phyloP scores from a whole-genome alignment of 192 early-diverging fungal species.

The Coemansia interrupta region DNA sequence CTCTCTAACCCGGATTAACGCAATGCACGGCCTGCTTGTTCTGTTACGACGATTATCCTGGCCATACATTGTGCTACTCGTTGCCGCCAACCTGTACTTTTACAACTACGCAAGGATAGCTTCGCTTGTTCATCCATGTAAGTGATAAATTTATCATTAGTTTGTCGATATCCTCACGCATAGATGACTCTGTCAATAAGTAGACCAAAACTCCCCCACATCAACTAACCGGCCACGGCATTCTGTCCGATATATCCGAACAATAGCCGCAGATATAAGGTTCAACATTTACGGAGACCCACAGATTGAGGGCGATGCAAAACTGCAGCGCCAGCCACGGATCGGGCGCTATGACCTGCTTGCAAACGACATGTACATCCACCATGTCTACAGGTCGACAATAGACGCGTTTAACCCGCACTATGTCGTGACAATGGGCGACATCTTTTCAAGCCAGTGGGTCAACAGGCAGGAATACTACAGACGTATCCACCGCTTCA shows the following conservation, averaged over 20 bases:
- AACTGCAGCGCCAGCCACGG: constrained; percentile 55
- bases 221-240: neutral
- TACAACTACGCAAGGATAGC: constrained; percentile 39
- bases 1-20: neutral
- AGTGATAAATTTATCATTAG: neutral
- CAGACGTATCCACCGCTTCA: constrained; percentile 54
- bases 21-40: constrained; percentile 2
- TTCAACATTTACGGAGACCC: constrained; percentile 65
- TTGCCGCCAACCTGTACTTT: constrained; percentile 27
- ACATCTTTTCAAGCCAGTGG: constrained; percentile 68
- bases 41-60: constrained; percentile 13
- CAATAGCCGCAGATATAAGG: constrained; percentile 37
- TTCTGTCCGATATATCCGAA: constrained; percentile 7
- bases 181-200: no score
- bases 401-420: constrained; percentile 47
- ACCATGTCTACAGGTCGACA: constrained; percentile 57
- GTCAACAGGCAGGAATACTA: constrained; percentile 56
- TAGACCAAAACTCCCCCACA: neutral
- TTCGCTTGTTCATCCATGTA: constrained; percentile 25
- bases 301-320: constrained; percentile 66
- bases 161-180: neutral
- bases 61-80: constrained; percentile 19
- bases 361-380: constrained; percentile 60
- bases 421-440: constrained; percentile 60
- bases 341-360: constrained; percentile 54